Evolutionary conservation across 2,329 filamentous ascomycete species (phyloP).

Genomic region (Leptographium radiaticola): DNA sequence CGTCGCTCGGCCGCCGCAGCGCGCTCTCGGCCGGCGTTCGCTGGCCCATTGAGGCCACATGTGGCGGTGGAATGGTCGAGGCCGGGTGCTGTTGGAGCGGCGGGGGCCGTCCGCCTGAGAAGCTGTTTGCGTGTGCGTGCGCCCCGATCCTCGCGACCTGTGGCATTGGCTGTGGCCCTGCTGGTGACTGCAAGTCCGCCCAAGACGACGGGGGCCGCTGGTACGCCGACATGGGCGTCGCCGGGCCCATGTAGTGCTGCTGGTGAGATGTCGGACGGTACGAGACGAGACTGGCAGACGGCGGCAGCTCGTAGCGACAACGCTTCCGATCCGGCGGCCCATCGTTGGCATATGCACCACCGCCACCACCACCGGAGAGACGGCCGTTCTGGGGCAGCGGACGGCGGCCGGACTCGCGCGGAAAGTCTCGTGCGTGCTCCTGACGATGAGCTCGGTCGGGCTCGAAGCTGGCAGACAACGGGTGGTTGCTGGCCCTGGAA

Average conservation of each 20-base stretch:
- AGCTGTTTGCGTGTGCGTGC: not conserved
- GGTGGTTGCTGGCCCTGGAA: slow-evolving; percentile 17
- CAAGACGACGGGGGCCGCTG: not conserved
- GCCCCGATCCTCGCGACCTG: not conserved
- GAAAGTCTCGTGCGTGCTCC: slow-evolving; percentile 9
- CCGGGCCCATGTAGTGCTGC: not conserved
- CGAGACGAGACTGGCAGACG: slow-evolving; percentile 8
- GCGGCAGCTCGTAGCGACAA: slow-evolving; percentile 38
- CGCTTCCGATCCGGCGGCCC: slow-evolving; percentile 45
- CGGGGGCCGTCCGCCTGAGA: not conserved
- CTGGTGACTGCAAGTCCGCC: not conserved
- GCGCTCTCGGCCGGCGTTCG: not conserved
- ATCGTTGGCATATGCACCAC: slow-evolving; percentile 11
- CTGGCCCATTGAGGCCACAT: not conserved
- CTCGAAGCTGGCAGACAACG: slow-evolving; percentile 11
- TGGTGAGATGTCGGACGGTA: not conserved
- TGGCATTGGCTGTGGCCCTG: not conserved
- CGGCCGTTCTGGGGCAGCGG: slow-evolving; percentile 4
- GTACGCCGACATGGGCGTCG: not conserved
- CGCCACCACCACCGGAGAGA: not conserved
- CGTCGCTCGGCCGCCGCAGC: not conserved
- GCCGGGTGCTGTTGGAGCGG: not conserved
- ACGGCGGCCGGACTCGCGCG: slow-evolving; percentile 1
- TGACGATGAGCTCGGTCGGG: slow-evolving; percentile 19
- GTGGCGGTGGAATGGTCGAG: not conserved